phyloP scores from a whole-genome alignment of 176 grass and related monocot species.

The Tuctoria greenei region DNA sequence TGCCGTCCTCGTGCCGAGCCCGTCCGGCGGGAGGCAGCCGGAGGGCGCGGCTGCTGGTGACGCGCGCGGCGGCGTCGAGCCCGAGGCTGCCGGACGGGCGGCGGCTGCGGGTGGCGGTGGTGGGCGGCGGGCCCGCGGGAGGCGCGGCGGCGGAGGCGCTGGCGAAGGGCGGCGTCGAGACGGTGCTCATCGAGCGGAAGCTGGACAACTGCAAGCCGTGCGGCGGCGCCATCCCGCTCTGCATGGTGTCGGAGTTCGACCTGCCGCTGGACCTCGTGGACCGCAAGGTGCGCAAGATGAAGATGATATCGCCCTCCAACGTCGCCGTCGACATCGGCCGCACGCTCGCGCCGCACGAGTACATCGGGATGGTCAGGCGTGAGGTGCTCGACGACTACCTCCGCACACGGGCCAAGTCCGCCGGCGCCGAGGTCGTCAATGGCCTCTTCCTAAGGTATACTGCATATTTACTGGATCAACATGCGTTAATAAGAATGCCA shows the following conservation, averaged over 20 bases:
- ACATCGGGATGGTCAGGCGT: constrained; percentile 93
- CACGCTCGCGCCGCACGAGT: constrained; percentile 80
- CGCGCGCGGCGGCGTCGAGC: constrained; percentile 61
- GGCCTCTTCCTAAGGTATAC: constrained; percentile 79
- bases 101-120: constrained; percentile 74
- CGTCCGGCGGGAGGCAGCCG: constrained; percentile 20
- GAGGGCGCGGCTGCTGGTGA: constrained; percentile 7
- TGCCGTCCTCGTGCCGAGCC: constrained; percentile 45
- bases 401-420: constrained; percentile 55
- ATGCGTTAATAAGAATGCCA: background rate
- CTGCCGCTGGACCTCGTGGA: constrained; percentile 92
- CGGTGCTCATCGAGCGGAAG: constrained; percentile 92
- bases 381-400: constrained; percentile 96
- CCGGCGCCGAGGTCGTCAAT: constrained; percentile 78
- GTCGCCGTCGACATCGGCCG: constrained; percentile 94
- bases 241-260: constrained; percentile 97
- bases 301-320: constrained; percentile 99
- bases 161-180: constrained; percentile 94
- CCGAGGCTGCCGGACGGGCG: constrained; percentile 62
- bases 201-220: constrained; percentile 99
- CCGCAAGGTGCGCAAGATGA: constrained; percentile 89
- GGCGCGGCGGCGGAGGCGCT: constrained; percentile 83
- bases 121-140: constrained; percentile 77
- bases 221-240: constrained; percentile 92
- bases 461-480: too few species aligned